A percentile compares a stretch with the other conserved stretches of the same genome.
phyloP scores from a whole-genome alignment of 1,284 basidiomycete genomes.

The Microbotryomycetes sp. region DNA sequence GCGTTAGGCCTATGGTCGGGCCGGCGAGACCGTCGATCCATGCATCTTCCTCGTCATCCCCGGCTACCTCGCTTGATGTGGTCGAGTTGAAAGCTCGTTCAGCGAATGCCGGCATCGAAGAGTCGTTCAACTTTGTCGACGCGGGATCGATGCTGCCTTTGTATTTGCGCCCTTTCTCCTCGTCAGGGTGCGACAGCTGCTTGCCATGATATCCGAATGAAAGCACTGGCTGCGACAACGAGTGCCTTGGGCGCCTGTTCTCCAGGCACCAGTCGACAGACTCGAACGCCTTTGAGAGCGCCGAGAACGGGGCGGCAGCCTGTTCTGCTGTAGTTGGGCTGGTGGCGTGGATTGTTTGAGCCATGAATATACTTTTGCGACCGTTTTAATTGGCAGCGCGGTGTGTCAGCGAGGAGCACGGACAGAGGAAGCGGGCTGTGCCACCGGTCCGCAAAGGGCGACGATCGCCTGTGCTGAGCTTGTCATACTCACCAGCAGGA shows the following conservation, averaged over 20 bases:
- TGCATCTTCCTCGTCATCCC: constrained; percentile 1
- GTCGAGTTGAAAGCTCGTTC: too few relatives aligned
- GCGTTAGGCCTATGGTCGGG: not conserved
- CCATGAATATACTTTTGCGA: too few relatives aligned
- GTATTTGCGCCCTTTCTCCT: constrained; percentile 19
- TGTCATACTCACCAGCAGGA: too few relatives aligned
- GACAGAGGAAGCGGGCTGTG: not conserved
- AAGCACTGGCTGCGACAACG: not conserved
- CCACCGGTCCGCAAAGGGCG: too few relatives aligned
- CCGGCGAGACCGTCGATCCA: constrained; percentile 1
- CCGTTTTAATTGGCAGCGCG: too few relatives aligned
- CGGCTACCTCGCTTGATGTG: not conserved
- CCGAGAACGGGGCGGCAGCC: not conserved
- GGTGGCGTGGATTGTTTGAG: not conserved
- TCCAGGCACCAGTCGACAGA: not conserved
- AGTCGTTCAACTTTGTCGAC: not conserved
- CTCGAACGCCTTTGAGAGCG: not conserved
- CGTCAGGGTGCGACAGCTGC: constrained; percentile 12
- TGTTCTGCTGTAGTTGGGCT: not conserved
- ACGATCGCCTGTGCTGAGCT: too few relatives aligned
- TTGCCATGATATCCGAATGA: not conserved
- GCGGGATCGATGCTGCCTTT: not conserved
- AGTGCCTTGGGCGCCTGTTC: not conserved
- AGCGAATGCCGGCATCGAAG: too few relatives aligned
- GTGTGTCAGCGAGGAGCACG: not conserved